Conservation (phyloP, 2,329 filamentous ascomycete genomes). For the Zymoseptoria ardabiliae region DNA sequence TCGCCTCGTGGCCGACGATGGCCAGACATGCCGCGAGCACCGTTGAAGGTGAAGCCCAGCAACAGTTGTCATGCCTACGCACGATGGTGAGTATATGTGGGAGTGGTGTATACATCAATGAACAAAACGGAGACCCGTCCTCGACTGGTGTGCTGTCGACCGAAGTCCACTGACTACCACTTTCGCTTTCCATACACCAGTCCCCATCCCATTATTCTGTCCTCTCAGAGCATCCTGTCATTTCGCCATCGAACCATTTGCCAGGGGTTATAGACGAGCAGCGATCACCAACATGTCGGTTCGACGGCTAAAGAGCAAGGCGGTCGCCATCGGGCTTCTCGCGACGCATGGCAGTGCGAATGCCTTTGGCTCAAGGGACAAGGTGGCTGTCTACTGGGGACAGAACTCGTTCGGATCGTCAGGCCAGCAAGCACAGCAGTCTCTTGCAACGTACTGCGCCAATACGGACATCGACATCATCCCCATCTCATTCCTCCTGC, state of each 20-base stretch:
- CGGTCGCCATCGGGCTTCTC: conserved; percentile 7
- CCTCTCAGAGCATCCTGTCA: neutral
- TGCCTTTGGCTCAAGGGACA: conserved; percentile 5
- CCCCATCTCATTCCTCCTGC: conserved; percentile 55
- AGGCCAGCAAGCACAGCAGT: conserved; percentile 44
- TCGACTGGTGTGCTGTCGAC: neutral
- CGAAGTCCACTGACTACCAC: neutral
- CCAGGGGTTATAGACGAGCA: neutral
- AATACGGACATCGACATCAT: conserved; percentile 51
- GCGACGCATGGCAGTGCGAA: conserved; percentile 9
- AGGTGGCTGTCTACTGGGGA: conserved; percentile 11
- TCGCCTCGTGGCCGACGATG: neutral
- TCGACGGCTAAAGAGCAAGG: conserved; percentile 7
- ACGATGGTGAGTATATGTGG: neutral
- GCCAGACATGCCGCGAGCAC: neutral
- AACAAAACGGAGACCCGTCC: neutral
- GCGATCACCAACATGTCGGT: conserved; percentile 3
- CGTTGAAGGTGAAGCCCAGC: neutral
- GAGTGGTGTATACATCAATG: neutral
- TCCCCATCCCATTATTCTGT: neutral
- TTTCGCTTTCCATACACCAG: conserved; percentile 2
- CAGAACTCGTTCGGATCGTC: conserved; percentile 53
- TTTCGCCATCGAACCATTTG: neutral
- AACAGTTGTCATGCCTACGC: conserved; percentile 11
- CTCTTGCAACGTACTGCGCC: conserved; percentile 52